Percentiles rank a stretch among this genome's conserved stretches.
Evolutionary conservation across 129 eudicot species (phyloP).

Genomic region (Flaveria linearis): DNA sequence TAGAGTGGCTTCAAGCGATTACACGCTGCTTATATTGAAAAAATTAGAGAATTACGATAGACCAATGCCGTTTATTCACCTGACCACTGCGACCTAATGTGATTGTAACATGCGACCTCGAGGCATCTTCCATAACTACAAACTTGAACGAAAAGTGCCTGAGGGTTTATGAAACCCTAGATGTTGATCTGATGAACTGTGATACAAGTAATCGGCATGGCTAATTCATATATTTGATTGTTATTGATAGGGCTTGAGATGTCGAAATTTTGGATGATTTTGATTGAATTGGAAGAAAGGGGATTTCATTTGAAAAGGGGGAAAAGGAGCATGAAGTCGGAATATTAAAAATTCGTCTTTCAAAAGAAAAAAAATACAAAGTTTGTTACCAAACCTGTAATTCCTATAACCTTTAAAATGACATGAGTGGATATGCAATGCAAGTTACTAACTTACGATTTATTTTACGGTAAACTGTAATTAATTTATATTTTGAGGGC

Average conservation of each 20-base stretch:
- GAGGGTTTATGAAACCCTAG: slow-evolving; percentile 39
- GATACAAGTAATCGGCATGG: slow-evolving; percentile 5
- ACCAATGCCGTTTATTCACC: slow-evolving; percentile 34
- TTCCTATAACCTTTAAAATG: too few species aligned
- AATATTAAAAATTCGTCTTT: too few species aligned
- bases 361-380: too few species aligned
- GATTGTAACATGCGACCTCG: slow-evolving; percentile 74
- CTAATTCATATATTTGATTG: not conserved
- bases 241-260: not conserved
- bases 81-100: slow-evolving; percentile 84
- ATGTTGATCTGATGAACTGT: slow-evolving; percentile 16
- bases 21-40: not conserved
- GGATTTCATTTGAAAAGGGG: slow-evolving; percentile 8
- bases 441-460: too few species aligned
- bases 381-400: too few species aligned
- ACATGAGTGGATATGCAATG: too few species aligned
- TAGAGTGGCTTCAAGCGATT: not conserved
- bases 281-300: not conserved
- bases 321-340: too few species aligned
- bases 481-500: too few species aligned
- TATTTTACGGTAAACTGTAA: too few species aligned
- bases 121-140: slow-evolving; percentile 54
- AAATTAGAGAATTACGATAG: not conserved
- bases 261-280: slow-evolving; percentile 2
- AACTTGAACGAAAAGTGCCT: slow-evolving; percentile 6